Conservation (phyloP, 2,329 filamentous ascomycete species). For the Ophiostoma montium region DNA sequence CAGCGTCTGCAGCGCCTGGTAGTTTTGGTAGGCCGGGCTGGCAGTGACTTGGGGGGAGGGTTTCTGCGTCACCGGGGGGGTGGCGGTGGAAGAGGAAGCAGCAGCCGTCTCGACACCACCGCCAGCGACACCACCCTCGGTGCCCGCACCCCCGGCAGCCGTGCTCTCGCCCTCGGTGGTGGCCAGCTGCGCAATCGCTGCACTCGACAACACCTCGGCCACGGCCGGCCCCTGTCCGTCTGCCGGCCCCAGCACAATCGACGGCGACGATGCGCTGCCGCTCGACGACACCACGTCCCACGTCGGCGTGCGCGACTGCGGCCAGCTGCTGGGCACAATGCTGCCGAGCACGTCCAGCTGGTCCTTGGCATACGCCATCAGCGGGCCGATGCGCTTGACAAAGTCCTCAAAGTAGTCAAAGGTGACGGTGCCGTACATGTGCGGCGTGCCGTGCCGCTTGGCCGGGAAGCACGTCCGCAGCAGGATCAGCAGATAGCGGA, state of each 20-base stretch:
- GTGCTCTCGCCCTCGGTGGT: too few relatives aligned
- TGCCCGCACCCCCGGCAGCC: too few relatives aligned
- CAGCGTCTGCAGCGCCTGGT: conserved; percentile 59
- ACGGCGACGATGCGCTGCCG: background rate
- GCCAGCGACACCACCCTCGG: background rate
- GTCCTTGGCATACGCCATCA: conserved; percentile 68
- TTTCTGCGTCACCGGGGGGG: too few relatives aligned
- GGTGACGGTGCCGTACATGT: conserved; percentile 66
- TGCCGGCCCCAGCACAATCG: background rate
- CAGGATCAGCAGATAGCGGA: conserved; percentile 63
- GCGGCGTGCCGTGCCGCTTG: conserved; percentile 46
- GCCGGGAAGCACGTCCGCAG: conserved; percentile 62
- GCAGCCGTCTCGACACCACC: background rate
- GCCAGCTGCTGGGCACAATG: conserved; percentile 58
- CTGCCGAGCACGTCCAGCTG: conserved; percentile 69
- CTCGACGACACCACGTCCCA: conserved; percentile 3
- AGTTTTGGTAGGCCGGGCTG: conserved; percentile 48
- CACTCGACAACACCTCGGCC: background rate
- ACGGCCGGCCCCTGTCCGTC: background rate
- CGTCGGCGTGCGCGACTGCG: conserved; percentile 11
- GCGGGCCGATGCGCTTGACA: conserved; percentile 57
- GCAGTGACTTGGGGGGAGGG: conserved; percentile 30
- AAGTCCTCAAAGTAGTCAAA: conserved; percentile 71
- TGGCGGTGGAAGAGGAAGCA: background rate
- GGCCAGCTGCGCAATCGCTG: background rate